Base-by-base conservation (phyloP, 768 basidiomycete species). In the Rhizopogon vesiculosus region DNA sequence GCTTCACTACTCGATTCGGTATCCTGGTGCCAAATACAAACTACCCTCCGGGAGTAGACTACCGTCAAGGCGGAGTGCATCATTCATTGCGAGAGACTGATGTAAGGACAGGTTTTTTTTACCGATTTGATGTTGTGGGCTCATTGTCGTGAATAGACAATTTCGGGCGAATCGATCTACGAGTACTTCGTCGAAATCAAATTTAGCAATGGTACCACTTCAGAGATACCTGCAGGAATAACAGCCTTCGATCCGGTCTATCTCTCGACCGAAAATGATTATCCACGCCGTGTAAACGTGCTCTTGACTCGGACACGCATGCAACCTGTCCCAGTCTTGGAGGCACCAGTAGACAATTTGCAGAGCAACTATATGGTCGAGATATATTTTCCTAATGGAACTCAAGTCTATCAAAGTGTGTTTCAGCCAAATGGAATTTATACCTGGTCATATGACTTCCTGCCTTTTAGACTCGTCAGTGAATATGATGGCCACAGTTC, bases 11-110 rank as follows among this genome's bases (percentile, higher is more conserved):
- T 38, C 33, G n/a, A n/a, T 53, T 65, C 52, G 18, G 39, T 12
- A 31, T 65, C 16, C 59, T 62, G 3, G 57, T 65, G 33, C 64
- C 59, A 3, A 56, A 58, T 28, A 65, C 63, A 12, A 64, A 63
- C 40, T 59, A 62, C 16, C 64, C 64, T 18, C 60, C 56, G 2
- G 54, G 48, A 2, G 16, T 58, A 31, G 55, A 66, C 12, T 13
- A 31, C 7, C 51, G 56, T 51, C 49, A 41, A 5, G n/a, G 2
- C 25, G 25, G 25, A 3, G 56, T 56, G 1, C 0, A 9, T 2
- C 3, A 25, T 25, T 25, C 25, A 25, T 25, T 2, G 25, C 25
- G 25, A 25, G 3, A 25, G 25, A 9, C 0, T 16, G 45, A 45
- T 31, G 28, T 45, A 45, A n/a, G 45, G n/a, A 10, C 19, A 19